Evolutionary conservation across 2,329 filamentous ascomycete species (phyloP).

Genomic region (Trichoderma citrinoviride): DNA sequence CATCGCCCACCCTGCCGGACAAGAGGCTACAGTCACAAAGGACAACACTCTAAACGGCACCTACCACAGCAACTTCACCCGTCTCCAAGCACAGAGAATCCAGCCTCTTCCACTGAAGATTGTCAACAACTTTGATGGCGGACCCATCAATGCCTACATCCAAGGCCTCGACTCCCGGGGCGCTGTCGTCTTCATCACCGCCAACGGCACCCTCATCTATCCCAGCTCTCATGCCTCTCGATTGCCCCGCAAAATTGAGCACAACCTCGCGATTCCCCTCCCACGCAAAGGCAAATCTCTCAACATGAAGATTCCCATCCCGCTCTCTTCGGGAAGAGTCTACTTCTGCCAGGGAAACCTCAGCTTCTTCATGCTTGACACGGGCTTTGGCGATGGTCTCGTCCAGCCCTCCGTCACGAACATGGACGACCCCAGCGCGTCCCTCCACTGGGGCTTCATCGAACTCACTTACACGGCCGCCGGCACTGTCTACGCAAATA

Average conservation of each 20-base stretch:
- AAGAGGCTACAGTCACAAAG: slow-evolving; percentile 37
- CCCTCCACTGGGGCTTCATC: slow-evolving; percentile 49
- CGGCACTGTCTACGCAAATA: slow-evolving; percentile 45
- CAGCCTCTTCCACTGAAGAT: slow-evolving; percentile 34
- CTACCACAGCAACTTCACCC: slow-evolving; percentile 22
- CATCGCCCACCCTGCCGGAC: slow-evolving; percentile 32
- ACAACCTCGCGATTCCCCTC: slow-evolving; percentile 46
- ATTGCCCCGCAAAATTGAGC: slow-evolving; percentile 37
- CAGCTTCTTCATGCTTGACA: slow-evolving; percentile 42
- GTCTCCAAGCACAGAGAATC: background rate
- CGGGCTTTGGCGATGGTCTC: slow-evolving; percentile 35
- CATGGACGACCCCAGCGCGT: slow-evolving; percentile 42
- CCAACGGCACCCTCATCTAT: slow-evolving; percentile 43
- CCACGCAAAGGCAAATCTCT: slow-evolving; percentile 38
- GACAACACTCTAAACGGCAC: slow-evolving; percentile 43
- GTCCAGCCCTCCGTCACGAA: slow-evolving; percentile 50
- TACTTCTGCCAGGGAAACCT: slow-evolving; percentile 46
- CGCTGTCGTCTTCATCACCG: slow-evolving; percentile 43
- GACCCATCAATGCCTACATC: slow-evolving; percentile 45
- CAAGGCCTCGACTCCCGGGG: slow-evolving; percentile 42
- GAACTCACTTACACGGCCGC: slow-evolving; percentile 46
- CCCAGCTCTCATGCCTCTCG: slow-evolving; percentile 39
- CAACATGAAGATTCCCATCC: slow-evolving; percentile 40
- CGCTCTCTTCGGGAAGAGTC: slow-evolving; percentile 43
- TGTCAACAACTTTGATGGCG: slow-evolving; percentile 44